Conservation (phyloP, 345 rosid genomes). For the Pseudoturritis turrita region DNA sequence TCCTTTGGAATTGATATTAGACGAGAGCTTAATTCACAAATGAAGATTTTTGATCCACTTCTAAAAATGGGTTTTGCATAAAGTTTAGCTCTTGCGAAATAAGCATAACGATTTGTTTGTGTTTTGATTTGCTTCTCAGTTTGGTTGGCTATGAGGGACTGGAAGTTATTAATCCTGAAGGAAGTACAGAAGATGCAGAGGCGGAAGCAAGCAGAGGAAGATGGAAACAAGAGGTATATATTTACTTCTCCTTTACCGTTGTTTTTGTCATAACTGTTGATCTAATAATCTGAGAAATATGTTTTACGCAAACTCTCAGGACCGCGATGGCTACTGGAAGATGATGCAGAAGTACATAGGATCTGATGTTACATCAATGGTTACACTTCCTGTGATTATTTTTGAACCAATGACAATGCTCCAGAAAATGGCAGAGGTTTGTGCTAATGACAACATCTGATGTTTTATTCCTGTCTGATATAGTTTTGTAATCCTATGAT, state of each 20-base stretch:
- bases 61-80: not conserved
- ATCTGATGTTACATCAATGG: constrained; percentile 93
- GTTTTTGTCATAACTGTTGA: not conserved
- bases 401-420: constrained; percentile 94
- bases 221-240: constrained; percentile 84
- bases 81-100: constrained; percentile 6
- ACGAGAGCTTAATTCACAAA: not conserved
- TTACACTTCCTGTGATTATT: constrained; percentile 91
- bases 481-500: not conserved
- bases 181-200: constrained; percentile 90
- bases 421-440: constrained; percentile 99
- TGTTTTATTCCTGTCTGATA: not conserved
- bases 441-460: constrained; percentile 10
- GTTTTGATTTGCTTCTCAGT: constrained; percentile 34
- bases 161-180: constrained; percentile 95
- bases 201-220: constrained; percentile 94
- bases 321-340: constrained; percentile 91
- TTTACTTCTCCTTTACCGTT: not conserved
- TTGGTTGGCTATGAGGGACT: constrained; percentile 82
- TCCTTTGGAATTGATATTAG: not conserved
- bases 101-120: not conserved
- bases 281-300: constrained; percentile 6
- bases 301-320: constrained; percentile 41
- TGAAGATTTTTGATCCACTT: not conserved
- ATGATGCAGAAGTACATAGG: constrained; percentile 98